Conservation (phyloP, 2,329 filamentous ascomycete species). For the Xylaria sp. region DNA sequence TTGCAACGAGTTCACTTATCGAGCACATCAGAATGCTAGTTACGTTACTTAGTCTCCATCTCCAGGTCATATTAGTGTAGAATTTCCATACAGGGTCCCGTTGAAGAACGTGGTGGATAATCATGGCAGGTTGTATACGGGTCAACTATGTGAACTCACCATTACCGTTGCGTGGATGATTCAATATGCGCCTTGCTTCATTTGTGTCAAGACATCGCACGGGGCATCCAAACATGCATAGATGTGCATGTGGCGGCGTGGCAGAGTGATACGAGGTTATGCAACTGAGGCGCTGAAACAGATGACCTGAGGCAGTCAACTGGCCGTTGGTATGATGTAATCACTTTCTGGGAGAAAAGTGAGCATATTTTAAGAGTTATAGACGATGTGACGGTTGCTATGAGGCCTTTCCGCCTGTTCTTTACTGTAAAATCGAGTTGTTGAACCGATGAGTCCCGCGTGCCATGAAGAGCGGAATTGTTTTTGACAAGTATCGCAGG, state of each 20-base stretch:
- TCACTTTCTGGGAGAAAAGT: not conserved
- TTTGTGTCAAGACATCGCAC: not conserved
- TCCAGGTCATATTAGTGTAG: not conserved
- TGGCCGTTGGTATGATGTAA: not conserved
- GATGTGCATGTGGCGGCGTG: conserved; percentile 1
- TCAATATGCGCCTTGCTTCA: not conserved
- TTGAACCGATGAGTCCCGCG: not conserved
- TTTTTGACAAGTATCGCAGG: not conserved
- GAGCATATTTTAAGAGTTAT: not conserved
- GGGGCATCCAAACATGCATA: not conserved
- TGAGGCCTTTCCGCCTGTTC: not conserved
- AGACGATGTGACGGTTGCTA: not conserved
- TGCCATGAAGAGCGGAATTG: not conserved
- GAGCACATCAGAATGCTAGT: too few relatives aligned
- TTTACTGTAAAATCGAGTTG: not conserved
- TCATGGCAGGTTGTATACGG: not conserved
- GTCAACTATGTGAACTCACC: too few relatives aligned
- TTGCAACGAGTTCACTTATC: too few relatives aligned
- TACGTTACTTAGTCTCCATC: not conserved
- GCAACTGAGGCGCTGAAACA: not conserved
- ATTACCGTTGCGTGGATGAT: not conserved
- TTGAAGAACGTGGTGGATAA: not conserved
- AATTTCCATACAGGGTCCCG: not conserved
- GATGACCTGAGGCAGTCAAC: not conserved
- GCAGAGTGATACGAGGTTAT: conserved; percentile 9